A percentile compares a stretch with the other conserved stretches of the same genome.
Evolutionary conservation across 2,329 filamentous ascomycete species (phyloP).

Genomic region (Hypoxylon sp.): DNA sequence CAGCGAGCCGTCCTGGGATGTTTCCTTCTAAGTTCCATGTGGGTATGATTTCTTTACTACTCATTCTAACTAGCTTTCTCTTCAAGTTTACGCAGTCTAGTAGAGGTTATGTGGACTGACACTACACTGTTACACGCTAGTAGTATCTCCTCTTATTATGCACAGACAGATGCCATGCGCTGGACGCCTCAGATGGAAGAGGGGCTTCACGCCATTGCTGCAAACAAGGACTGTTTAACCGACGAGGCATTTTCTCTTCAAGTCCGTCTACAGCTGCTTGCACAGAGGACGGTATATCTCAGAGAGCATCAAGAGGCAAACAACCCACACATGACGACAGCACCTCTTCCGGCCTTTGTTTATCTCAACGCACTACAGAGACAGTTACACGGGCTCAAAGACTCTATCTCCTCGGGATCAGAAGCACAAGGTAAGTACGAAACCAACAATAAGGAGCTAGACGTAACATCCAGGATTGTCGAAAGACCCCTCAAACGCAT

Average conservation of each 20-base stretch:
- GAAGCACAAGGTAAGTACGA: conserved; percentile 41
- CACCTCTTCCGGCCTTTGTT: conserved; percentile 44
- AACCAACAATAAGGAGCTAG: not conserved
- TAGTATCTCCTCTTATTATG: conserved; percentile 55
- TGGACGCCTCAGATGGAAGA: conserved; percentile 60
- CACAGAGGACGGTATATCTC: conserved; percentile 52
- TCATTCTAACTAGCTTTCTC: not conserved
- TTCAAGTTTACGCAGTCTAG: not conserved
- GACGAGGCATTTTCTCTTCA: conserved; percentile 56
- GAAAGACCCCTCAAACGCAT: not conserved
- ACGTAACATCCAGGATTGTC: not conserved
- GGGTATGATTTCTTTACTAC: not conserved
- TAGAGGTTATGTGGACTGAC: not conserved
- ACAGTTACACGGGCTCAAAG: conserved; percentile 54
- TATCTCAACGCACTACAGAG: conserved; percentile 53
- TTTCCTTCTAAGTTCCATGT: conserved; percentile 52
- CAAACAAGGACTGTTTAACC: conserved; percentile 47
- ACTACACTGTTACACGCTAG: not conserved
- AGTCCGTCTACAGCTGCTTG: conserved; percentile 57
- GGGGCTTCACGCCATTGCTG: conserved; percentile 51
- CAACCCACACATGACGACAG: conserved; percentile 27
- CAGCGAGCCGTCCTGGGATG: conserved; percentile 54
- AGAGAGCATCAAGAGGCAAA: conserved; percentile 52
- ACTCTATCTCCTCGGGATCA: conserved; percentile 48
- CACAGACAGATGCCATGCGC: conserved; percentile 54